A percentile compares a stretch with the other conserved stretches of the same genome.
These are phyloP conservation scores for Didymella lethalis DNA, from an alignment of 2,329 filamentous ascomycete genomes.

Conservation along the genomic window DNA sequence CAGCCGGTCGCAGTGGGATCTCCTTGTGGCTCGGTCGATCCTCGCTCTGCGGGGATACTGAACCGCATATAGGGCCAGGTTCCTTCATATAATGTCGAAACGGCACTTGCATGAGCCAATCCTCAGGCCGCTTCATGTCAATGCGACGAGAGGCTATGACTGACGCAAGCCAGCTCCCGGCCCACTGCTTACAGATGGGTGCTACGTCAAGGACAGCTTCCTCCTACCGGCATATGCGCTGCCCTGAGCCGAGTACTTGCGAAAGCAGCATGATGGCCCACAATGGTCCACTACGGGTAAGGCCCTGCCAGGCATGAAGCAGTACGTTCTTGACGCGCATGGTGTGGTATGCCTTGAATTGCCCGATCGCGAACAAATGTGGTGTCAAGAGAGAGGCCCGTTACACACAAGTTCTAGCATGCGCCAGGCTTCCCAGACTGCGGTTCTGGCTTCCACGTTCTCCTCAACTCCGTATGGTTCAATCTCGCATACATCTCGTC, in stretches of 20 bases:
- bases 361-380: slow-evolving; percentile 12
- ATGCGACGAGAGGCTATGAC: slow-evolving; percentile 48
- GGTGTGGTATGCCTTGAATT: slow-evolving; percentile 30
- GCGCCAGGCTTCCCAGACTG: slow-evolving; percentile 35
- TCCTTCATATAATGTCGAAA: slow-evolving; percentile 49
- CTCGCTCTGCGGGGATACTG: slow-evolving; percentile 42
- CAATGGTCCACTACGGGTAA: slow-evolving; percentile 34
- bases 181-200: slow-evolving; percentile 46
- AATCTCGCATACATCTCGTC: slow-evolving; percentile 44
- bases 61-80: slow-evolving; percentile 51
- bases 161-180: slow-evolving; percentile 36
- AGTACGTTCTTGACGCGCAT: slow-evolving; percentile 30
- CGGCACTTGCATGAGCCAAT: slow-evolving; percentile 52
- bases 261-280: slow-evolving; percentile 38
- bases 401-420: slow-evolving; percentile 17
- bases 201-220: slow-evolving; percentile 47
- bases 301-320: slow-evolving; percentile 42
- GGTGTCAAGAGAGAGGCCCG: slow-evolving; percentile 17
- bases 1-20: slow-evolving; percentile 36
- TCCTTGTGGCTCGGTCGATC: slow-evolving; percentile 50
- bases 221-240: slow-evolving; percentile 43
- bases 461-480: slow-evolving; percentile 38
- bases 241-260: slow-evolving; percentile 32
- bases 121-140: slow-evolving; percentile 46
- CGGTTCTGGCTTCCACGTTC: slow-evolving; percentile 40